A percentile compares a stretch with the other conserved stretches of the same genome.
Conservation (phyloP, 1,139 yeast genomes). For the Yamadazyma spencermartinsiae region DNA sequence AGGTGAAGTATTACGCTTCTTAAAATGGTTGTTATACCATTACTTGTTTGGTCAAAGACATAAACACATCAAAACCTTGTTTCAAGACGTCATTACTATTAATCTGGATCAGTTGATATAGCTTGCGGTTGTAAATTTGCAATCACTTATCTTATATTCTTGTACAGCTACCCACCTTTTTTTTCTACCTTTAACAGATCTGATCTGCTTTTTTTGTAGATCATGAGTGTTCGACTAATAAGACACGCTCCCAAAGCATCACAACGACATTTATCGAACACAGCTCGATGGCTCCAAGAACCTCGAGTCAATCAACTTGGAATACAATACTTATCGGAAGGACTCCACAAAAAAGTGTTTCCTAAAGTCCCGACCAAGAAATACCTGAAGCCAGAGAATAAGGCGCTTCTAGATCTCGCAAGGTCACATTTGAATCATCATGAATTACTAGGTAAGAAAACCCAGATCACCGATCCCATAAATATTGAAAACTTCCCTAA, state of each 20-base stretch:
- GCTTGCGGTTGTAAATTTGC: too few species aligned
- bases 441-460: slow-evolving; percentile 75
- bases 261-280: background rate
- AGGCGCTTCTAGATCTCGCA: slow-evolving; percentile 55
- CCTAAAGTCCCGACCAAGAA: slow-evolving; percentile 35
- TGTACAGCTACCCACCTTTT: too few species aligned
- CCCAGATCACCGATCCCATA: slow-evolving; percentile 65
- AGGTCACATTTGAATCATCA: slow-evolving; percentile 61
- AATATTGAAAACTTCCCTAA: slow-evolving; percentile 60
- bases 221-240: background rate
- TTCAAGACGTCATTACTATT: slow-evolving; percentile 1
- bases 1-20: too few species aligned
- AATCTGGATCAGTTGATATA: background rate
- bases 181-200: background rate
- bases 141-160: too few species aligned
- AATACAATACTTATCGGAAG: slow-evolving; percentile 64
- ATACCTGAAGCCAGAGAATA: slow-evolving; percentile 27
- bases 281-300: slow-evolving; percentile 17
- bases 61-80: background rate
- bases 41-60: background rate
- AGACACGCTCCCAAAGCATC: background rate
- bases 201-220: background rate
- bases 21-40: background rate
- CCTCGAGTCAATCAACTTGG: slow-evolving; percentile 67
- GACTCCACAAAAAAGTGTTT: slow-evolving; percentile 62